Base-by-base conservation (phyloP, 2,329 filamentous ascomycete species). In the Ophiosphaerella korrae region DNA sequence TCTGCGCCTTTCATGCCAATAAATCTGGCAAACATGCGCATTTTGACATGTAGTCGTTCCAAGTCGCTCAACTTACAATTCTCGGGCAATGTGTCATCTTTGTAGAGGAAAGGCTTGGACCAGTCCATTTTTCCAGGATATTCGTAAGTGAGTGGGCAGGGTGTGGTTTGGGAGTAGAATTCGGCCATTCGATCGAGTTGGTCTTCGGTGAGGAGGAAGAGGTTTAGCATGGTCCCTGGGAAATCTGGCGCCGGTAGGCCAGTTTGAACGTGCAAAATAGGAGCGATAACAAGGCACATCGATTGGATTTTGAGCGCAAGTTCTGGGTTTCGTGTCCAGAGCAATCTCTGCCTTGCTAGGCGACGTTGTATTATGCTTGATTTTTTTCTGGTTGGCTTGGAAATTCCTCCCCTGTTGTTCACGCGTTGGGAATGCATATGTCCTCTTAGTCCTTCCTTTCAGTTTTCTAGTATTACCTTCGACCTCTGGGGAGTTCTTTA, bases 101-200 rank as follows among this genome's bases (percentile, higher is more conserved):
- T 53, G 52, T 64, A 58, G 5, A 79, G 68, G 50, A 77, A 74
- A 0, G 74, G 73, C 42, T 69, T 66, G 53, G 74, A 70, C 88
- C 88, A 91, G 45, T 77, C 72, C 66, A 92, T 82, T n/a, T 83
- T 84, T 58, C 84, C 85, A 0, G 88, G 88, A 69, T 92, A 92
- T 53, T 82, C 77, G 42, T 70, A 58, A 4, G 55, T 61, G 9
- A 62, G 45, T 5, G 2, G 81, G 81, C 76, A 78, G 84, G n/a
- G 70, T 1, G 80, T 83, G 50, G 80, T 80, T 75, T 92, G 88
- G 75, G 89, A 86, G 77, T 91, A 92, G 74, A 88, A 90, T 58
- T 81, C 77, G 3, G 88, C 88, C 35, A 92, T 80, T 46, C 77
- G 76, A 74, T 92, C 88, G 47, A 90, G 84, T 73, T 92, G 80